A percentile compares a stretch with the other conserved stretches of the same genome.
These are phyloP conservation scores for Taiozyma sp. DNA, from an alignment of 1,139 yeast genomes.

Conservation along the genomic window DNA sequence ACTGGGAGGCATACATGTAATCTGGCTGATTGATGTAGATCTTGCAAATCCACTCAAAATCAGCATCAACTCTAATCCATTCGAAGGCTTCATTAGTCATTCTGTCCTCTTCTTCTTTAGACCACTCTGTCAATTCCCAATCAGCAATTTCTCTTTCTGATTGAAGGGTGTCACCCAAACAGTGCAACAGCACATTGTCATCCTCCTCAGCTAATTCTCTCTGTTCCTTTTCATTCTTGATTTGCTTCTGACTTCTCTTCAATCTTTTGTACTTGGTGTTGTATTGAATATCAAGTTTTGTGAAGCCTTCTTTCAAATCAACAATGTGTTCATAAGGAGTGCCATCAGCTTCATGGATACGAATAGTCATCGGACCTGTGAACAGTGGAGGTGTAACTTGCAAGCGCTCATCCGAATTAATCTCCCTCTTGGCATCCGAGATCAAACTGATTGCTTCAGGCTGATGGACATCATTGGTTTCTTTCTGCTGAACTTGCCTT, in stretches of 20 bases:
- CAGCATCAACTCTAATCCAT: constrained; percentile 96
- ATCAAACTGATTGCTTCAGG: constrained; percentile 35
- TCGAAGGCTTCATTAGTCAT: constrained; percentile 86
- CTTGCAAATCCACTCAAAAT: constrained; percentile 92
- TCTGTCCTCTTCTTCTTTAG: constrained; percentile 61
- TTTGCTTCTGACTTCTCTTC: constrained; percentile 58
- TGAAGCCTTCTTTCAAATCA: constrained; percentile 76
- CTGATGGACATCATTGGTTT: constrained; percentile 46
- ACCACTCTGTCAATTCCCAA: constrained; percentile 78
- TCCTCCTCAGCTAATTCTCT: constrained; percentile 25
- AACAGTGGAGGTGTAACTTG: constrained; percentile 44
- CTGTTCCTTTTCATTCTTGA: constrained; percentile 29
- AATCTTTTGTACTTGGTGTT: constrained; percentile 80
- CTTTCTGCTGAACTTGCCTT: constrained; percentile 78
- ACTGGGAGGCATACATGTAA: constrained; percentile 90
- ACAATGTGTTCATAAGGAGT: constrained; percentile 98
- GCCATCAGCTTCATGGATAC: constrained; percentile 99
- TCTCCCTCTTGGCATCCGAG: constrained; percentile 29
- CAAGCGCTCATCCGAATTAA: constrained; percentile 6
- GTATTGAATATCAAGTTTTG: constrained; percentile 89
- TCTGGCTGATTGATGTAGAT: constrained; percentile 85
- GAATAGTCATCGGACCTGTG: constrained; percentile 92
- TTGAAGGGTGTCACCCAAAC: constrained; percentile 75
- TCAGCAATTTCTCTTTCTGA: constrained; percentile 51
- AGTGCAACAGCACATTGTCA: constrained; percentile 45